Base-by-base conservation (phyloP, 1,284 basidiomycete genomes). In the Xerocomus amazonicus region DNA sequence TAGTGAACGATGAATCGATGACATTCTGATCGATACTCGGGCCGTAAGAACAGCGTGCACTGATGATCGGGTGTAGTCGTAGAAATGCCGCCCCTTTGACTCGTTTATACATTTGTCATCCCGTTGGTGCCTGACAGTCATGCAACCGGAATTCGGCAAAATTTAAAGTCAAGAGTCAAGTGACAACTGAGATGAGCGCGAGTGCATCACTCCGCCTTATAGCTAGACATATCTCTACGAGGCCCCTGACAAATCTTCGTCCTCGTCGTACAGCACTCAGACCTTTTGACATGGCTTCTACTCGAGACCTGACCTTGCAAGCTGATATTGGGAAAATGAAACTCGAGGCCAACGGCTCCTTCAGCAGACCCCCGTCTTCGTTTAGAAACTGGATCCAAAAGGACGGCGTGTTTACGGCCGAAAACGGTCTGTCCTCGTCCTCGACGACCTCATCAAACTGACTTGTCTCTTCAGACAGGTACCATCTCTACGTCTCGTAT, bases 401-500 rank as follows among this genome's bases (percentile, higher is more conserved):
- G 53, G 86, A 81, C 4, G 84, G 87, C 34, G 74, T 83, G 66
- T 96, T 91, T 62, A 72, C 81, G 44, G 87, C 96, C 1, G 94
- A 95, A 70, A 80, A 78, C 68, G 90, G 92, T 83, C 57, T 58
- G 76, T 73, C 26, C 26, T 6, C 29, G 12, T 9, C 29, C 12
- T 9, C 29, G 29, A 31, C 12, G 29, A 31, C 6, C 29, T 12
- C 29, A 7, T 31, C 8, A 9, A 9, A 9, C 16, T 39, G 9
- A 35, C 3, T 33, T 8, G 26, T 29, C 32, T 35, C 36, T 38
- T 39, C 58, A 91, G 91, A 79, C 48, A 83, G 93, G 43, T 97
- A 97, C 68, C 90, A 91, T 61, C 88, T 95, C 61, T 94, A 91
- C 59, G 89, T 94, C 50, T 88, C 84, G 6, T 83, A 81, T 59